These are phyloP conservation scores for Serpula lacrymans DNA, from an alignment of 768 basidiomycete genomes.

Conservation along the genomic window DNA sequence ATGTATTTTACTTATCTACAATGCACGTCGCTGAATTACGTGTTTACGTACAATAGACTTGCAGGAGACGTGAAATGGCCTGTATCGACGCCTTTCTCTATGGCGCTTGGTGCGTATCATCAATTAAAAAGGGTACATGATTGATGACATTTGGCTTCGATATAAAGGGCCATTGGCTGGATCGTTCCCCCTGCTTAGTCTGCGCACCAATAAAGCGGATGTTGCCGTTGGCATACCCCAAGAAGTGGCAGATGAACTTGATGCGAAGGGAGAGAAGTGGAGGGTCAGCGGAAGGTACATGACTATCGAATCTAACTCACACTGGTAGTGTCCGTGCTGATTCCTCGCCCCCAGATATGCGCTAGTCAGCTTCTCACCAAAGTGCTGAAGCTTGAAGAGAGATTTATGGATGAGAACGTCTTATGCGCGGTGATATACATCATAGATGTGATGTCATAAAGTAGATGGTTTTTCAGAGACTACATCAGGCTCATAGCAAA, in stretches of 20 bases:
- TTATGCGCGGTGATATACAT: too few relatives aligned
- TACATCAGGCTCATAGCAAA: too few relatives aligned
- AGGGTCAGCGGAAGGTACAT: conserved; percentile 72
- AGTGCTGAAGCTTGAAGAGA: conserved; percentile 1
- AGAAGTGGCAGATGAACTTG: conserved; percentile 65
- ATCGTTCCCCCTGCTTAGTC: conserved; percentile 74
- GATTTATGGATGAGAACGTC: too few relatives aligned
- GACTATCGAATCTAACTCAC: not conserved
- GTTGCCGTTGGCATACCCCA: conserved; percentile 80
- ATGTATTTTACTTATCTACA: conserved; percentile 20
- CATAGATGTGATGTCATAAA: too few relatives aligned
- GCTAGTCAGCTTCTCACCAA: conserved; percentile 28
- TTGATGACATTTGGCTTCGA: not conserved
- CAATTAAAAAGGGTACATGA: not conserved
- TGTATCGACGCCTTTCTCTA: conserved; percentile 66
- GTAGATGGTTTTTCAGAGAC: too few relatives aligned
- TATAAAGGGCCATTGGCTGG: conserved; percentile 69
- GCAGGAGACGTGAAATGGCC: conserved; percentile 91
- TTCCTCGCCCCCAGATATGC: conserved; percentile 19
- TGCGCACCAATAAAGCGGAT: conserved; percentile 95
- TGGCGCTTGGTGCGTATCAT: conserved; percentile 58
- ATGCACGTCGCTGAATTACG: conserved; percentile 6
- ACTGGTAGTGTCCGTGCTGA: conserved; percentile 6
- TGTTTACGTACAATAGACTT: conserved; percentile 46
- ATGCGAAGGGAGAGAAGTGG: conserved; percentile 69